Conservation (phyloP, 306 rosid species). For the Abrus precatorius region DNA sequence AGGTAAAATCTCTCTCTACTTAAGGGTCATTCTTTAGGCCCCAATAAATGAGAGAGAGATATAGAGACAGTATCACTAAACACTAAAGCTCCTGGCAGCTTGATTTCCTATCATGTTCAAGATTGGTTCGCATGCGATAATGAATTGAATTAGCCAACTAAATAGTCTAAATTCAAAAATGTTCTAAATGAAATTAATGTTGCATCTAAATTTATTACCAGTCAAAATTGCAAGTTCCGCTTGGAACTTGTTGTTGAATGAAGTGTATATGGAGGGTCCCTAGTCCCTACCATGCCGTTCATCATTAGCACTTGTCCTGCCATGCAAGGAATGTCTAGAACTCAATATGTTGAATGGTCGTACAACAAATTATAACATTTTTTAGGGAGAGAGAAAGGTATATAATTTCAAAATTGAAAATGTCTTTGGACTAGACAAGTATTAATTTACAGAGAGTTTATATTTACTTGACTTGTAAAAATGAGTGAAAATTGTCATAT, state of each 20-base stretch:
- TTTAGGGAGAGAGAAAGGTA: no score
- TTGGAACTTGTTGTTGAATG: slow-evolving; percentile 7
- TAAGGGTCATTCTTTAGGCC: background rate
- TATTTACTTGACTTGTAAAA: no score
- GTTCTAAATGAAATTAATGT: slow-evolving; percentile 2
- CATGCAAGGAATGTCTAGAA: slow-evolving; percentile 46
- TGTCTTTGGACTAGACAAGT: no score
- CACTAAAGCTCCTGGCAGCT: background rate
- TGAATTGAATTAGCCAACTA: background rate
- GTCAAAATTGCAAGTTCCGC: slow-evolving; percentile 37
- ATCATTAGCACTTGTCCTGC: slow-evolving; percentile 45
- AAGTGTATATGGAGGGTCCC: background rate
- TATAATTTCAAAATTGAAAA: no score
- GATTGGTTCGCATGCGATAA: slow-evolving; percentile 9
- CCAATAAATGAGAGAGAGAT: background rate
- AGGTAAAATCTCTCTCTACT: background rate
- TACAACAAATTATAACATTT: slow-evolving; percentile 5
- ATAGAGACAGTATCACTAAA: slow-evolving; percentile 3
- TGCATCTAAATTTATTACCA: background rate
- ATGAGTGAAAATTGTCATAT: no score
- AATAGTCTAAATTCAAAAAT: slow-evolving; percentile 14
- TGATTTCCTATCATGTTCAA: slow-evolving; percentile 17
- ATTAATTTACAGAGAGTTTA: no score
- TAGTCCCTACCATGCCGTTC: slow-evolving; percentile 3
- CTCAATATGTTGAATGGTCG: slow-evolving; percentile 50